Evolutionary conservation across 2,329 filamentous ascomycete species (phyloP), one percentile per base, ranked within the genome.

Genomic region (Trichoderma sp.): DNA sequence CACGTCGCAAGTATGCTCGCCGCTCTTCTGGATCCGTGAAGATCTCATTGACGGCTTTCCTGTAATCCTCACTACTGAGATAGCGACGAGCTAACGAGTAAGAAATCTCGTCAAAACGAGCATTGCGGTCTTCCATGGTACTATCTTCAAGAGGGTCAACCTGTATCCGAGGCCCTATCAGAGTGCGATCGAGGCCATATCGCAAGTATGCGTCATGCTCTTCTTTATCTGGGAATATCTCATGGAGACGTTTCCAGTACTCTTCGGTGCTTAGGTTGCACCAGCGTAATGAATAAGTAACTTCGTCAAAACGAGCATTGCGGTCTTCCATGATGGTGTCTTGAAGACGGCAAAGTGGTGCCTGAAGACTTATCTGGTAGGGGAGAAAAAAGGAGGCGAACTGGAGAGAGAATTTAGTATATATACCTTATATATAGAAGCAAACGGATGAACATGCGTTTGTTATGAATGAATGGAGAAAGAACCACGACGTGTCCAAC

Each of bases 251-350:
- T 35, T 53, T 63, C 12, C 1, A 6, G n/a, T 35, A 64, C 38
- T 72, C 68, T 33, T 33, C 68, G 5, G 7, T 6, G 35, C n/a
- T 8, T 21, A 63, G 27, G n/a, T 4, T 8, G 56, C 6, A n/a
- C 8, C 18, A 7, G n/a, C 6, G 1, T 31, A 72, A 35, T 6
- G 38, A n/a, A 18, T 18, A 12, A 33, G n/a, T n/a, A n/a, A 53
- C 14, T 33, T 72, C 38, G 38, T 72, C 38, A 27, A 63, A 72
- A 27, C 68, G 68, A 64, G 68, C 59, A 35, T 72, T 64, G 38
- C 38, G 69, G 59, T 16, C n/a, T 14, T 72, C 59, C 38, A 72
- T 53, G 59, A n/a, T 53, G 3, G 41, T 50, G 11, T 18, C 14
- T 69, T 53, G 41, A 60, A 38, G 67, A 69, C 9, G 31, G 38